Evolutionary conservation across 179 eudicot species (phyloP).

Genomic region (Silene noctiflora): DNA sequence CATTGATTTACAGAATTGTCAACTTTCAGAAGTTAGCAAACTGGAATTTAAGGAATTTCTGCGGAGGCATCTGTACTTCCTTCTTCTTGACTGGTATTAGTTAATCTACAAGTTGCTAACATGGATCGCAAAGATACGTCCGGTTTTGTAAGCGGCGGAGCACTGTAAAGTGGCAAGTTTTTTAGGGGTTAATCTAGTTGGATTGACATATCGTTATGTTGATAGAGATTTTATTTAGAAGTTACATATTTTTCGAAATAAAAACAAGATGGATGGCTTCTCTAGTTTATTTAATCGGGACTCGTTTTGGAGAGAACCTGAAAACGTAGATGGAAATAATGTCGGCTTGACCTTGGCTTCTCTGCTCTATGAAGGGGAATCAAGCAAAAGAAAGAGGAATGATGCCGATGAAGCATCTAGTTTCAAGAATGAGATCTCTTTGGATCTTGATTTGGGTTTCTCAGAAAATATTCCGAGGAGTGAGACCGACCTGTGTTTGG

Average conservation of each 20-base stretch:
- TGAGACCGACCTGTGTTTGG: conserved; percentile 18
- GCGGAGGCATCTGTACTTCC: conserved; percentile 9
- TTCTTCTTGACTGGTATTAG: conserved; percentile 15
- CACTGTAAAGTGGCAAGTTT: background rate
- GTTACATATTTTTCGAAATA: conserved; percentile 17
- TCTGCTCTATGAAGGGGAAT: conserved; percentile 21
- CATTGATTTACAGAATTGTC: conserved; percentile 27
- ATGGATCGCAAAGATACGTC: conserved; percentile 81
- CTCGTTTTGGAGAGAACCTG: conserved; percentile 18
- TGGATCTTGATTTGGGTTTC: conserved; percentile 41
- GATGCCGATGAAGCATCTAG: conserved; percentile 11
- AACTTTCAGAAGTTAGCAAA: conserved; percentile 16
- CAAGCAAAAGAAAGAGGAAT: conserved; percentile 36
- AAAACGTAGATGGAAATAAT: conserved; percentile 18
- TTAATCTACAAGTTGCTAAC: conserved; percentile 2
- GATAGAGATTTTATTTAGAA: conserved; percentile 20
- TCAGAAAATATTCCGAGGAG: conserved; percentile 22
- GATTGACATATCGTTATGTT: conserved; percentile 11
- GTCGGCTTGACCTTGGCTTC: conserved; percentile 22
- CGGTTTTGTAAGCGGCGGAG: conserved; percentile 78
- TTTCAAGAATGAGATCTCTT: conserved; percentile 36
- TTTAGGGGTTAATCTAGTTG: conserved; percentile 17
- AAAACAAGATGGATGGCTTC: conserved; percentile 36
- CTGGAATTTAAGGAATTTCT: conserved; percentile 1
- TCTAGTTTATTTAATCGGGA: conserved; percentile 21